These are phyloP conservation scores for Neonectria ditissima DNA, from an alignment of 2,329 filamentous ascomycete species.

Conservation along the genomic window DNA sequence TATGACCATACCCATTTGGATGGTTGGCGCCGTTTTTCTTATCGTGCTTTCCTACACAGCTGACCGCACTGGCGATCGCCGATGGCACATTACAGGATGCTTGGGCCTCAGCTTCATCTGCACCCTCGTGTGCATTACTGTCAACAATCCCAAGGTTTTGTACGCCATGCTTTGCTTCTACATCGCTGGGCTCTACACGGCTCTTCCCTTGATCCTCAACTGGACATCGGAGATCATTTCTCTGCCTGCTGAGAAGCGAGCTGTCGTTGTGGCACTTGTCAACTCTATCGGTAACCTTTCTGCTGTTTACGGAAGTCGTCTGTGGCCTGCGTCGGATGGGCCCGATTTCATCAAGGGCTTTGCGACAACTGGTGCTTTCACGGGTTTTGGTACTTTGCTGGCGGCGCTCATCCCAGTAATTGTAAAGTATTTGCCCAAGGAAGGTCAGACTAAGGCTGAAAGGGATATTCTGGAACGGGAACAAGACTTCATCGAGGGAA, in stretches of 20 bases:
- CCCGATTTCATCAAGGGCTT: conserved; percentile 45
- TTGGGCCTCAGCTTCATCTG: conserved; percentile 42
- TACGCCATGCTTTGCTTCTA: conserved; percentile 48
- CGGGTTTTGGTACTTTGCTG: conserved; percentile 42
- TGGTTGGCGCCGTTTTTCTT: conserved; percentile 43
- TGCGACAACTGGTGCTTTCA: conserved; percentile 45
- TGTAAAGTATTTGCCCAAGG: conserved; percentile 22
- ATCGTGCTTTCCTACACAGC: conserved; percentile 41
- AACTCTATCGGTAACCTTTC: conserved; percentile 50
- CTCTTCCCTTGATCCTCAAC: conserved; percentile 43
- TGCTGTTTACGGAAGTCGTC: conserved; percentile 47
- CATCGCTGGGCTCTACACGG: conserved; percentile 43
- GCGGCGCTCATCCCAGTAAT: conserved; percentile 39
- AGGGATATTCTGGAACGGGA: conserved; percentile 8
- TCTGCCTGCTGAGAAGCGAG: conserved; percentile 48
- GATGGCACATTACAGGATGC: conserved; percentile 44
- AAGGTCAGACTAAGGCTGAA: conserved; percentile 12
- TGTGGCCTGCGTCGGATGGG: conserved; percentile 44
- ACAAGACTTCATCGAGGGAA: conserved; percentile 4
- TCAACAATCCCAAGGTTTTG: conserved; percentile 45
- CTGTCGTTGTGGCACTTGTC: conserved; percentile 48
- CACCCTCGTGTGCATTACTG: conserved; percentile 47
- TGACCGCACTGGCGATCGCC: conserved; percentile 44
- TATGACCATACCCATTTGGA: conserved; percentile 56
- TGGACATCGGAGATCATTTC: conserved; percentile 46